A percentile compares a stretch with the other conserved stretches of the same genome.
Evolutionary conservation across 345 rosid species (phyloP).

Genomic region (Eucalyptus dawsonii): DNA sequence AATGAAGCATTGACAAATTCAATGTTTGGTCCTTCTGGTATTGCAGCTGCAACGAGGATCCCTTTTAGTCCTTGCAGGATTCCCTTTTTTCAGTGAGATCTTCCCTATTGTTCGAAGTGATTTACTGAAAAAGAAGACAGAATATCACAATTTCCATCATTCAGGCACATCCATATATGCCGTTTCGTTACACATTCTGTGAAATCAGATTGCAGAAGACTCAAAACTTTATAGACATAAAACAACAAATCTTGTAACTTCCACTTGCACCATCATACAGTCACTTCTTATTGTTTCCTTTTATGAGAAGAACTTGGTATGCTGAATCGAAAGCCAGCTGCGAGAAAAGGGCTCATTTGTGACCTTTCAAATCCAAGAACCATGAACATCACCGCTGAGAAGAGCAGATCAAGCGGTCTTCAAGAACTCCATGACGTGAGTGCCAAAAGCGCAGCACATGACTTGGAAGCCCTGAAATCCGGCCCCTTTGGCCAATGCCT

Average conservation of each 20-base stretch:
- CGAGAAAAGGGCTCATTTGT: neutral
- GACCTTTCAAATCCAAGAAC: neutral
- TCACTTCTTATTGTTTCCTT: neutral
- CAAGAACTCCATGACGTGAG: constrained; percentile 63
- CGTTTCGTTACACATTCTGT: neutral
- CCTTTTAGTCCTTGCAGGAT: neutral
- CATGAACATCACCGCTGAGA: neutral
- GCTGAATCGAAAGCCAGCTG: neutral
- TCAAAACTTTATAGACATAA: neutral
- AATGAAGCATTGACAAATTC: neutral
- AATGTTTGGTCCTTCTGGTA: neutral
- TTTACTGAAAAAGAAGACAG: neutral
- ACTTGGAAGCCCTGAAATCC: constrained; percentile 73
- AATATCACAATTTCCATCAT: neutral
- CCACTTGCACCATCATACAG: neutral
- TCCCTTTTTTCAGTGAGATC: neutral
- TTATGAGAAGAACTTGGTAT: neutral
- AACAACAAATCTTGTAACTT: neutral
- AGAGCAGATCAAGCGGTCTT: constrained; percentile 21
- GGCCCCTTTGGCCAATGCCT: constrained; percentile 55
- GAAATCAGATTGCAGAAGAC: neutral
- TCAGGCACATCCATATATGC: neutral
- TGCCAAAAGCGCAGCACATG: constrained; percentile 41
- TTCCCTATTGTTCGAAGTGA: neutral
- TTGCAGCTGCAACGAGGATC: neutral